Base-by-base conservation (phyloP, 2,329 filamentous ascomycete genomes). In the Emmonsiellopsis sp. region DNA sequence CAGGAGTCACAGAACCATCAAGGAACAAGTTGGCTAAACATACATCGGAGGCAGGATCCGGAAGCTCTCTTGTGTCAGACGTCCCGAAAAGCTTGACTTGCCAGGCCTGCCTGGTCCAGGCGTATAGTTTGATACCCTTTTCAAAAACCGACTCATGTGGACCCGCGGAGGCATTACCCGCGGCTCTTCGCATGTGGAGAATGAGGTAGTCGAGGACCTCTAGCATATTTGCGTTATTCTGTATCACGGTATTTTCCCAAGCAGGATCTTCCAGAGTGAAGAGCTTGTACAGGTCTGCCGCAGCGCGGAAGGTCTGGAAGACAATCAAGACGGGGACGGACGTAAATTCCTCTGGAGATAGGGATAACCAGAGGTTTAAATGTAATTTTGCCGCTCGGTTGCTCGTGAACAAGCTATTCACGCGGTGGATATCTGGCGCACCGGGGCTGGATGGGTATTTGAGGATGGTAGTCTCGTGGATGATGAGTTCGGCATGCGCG, bases 221-320 rank as follows among this genome's bases (percentile, higher is more conserved):
- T 9, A 63, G 55, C 1, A 65, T 27, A 42, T 65, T 61, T 8
- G 60, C 61, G 0, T 61, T 63, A 17, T 60, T 60, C 51, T 60
- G 59, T 5, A 65, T 61, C 51, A 61, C 50, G 8, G 33, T 57
- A 36, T 51, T 58, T 33, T 64, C 62, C 63, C 63, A 65, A 31
- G 57, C 53, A 9, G 62, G 63, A 46, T 65, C 62, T 3, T 65
- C 61, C 17, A 65, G 44, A 3, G 53, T 56, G 34, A 57, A 59
- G 13, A 65, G 60, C 37, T 56, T 59, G 52, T 58, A 63, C 7
- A 65, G 47, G 34, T 49, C 57, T 39, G 63, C 51, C 6, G 65
- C 47, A 17, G 54, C 54, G 11, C 60, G 55, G 2, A 57, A 54
- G 34, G 63, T 61, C 46, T 65, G 62, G 37, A 58, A 62, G 52